These are phyloP conservation scores for Stagonosporopsis rhizophila DNA, from an alignment of 2,329 filamentous ascomycete species.

Conservation along the genomic window DNA sequence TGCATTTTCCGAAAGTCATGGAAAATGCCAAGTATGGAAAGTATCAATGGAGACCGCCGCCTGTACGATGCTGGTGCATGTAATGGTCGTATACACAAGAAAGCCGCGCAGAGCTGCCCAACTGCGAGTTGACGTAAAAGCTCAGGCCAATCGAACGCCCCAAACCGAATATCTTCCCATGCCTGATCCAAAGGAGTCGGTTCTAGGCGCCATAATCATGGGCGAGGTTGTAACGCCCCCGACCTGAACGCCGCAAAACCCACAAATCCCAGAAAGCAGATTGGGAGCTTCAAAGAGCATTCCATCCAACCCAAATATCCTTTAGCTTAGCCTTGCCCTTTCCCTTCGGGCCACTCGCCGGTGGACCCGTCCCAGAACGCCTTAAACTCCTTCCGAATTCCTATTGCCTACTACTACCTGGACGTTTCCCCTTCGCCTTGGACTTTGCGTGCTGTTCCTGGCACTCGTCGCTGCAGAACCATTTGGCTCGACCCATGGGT, in stretches of 20 bases:
- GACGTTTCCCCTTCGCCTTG: slow-evolving; percentile 46
- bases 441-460: slow-evolving; percentile 39
- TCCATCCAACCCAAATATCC: slow-evolving; percentile 47
- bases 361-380: slow-evolving; percentile 44
- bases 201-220: slow-evolving; percentile 24
- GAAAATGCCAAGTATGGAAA: not conserved
- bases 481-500: slow-evolving; percentile 55
- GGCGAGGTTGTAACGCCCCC: slow-evolving; percentile 12
- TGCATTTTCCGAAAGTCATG: not conserved
- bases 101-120: slow-evolving; percentile 6
- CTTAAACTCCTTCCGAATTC: slow-evolving; percentile 50
- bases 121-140: slow-evolving; percentile 15
- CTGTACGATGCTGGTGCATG: slow-evolving; percentile 1
- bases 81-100: slow-evolving; percentile 16
- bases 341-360: slow-evolving; percentile 40
- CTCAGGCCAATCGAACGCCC: slow-evolving; percentile 15
- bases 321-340: slow-evolving; percentile 43
- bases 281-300: slow-evolving; percentile 43
- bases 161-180: slow-evolving; percentile 15
- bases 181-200: slow-evolving; percentile 17
- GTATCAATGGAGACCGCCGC: slow-evolving; percentile 13
- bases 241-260: slow-evolving; percentile 29
- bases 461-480: slow-evolving; percentile 52
- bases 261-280: slow-evolving; percentile 33
- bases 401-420: slow-evolving; percentile 50